phyloP scores from a whole-genome alignment of 306 rosid genomes.

The Oxytropis ochrocephala region DNA sequence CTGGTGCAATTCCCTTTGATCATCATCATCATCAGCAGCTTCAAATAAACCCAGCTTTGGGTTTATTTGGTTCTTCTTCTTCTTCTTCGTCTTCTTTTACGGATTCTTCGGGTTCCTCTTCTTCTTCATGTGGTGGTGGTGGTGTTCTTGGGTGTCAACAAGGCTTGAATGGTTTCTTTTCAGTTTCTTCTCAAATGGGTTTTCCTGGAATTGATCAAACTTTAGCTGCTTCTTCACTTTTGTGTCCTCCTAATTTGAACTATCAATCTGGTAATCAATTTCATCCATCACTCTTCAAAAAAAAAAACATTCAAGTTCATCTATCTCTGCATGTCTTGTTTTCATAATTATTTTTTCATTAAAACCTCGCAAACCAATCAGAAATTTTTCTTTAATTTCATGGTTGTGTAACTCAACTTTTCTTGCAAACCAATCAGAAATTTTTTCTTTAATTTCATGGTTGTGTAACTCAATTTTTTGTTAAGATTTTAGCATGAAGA shows the following conservation, averaged over 20 bases:
- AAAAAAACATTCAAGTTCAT: too few relatives aligned
- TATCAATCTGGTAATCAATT: conserved; percentile 49
- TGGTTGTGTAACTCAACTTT: too few relatives aligned
- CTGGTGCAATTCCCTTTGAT: conserved; percentile 40
- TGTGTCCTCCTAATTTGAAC: conserved; percentile 39
- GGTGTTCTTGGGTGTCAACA: conserved; percentile 16
- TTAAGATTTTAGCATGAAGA: not conserved
- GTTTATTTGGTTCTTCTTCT: conserved; percentile 15
- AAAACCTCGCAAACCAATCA: too few relatives aligned
- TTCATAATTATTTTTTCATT: too few relatives aligned
- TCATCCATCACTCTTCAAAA: not conserved
- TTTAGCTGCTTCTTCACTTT: conserved; percentile 35
- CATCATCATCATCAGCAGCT: not conserved
- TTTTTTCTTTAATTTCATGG: conserved; percentile 13
- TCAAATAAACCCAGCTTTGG: not conserved
- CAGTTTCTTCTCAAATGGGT: conserved; percentile 44
- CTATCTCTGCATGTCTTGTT: not conserved
- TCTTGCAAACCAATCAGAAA: too few relatives aligned
- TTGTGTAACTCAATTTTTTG: not conserved
- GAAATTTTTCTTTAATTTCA: too few relatives aligned
- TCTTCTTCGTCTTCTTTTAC: not conserved
- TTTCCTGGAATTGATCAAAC: conserved; percentile 50
- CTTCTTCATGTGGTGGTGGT: conserved; percentile 14
- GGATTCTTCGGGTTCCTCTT: conserved; percentile 31
- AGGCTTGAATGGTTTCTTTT: conserved; percentile 24